These are phyloP conservation scores for Anethum foeniculum DNA, from an alignment of 140 eudicot species.

Conservation along the genomic window DNA sequence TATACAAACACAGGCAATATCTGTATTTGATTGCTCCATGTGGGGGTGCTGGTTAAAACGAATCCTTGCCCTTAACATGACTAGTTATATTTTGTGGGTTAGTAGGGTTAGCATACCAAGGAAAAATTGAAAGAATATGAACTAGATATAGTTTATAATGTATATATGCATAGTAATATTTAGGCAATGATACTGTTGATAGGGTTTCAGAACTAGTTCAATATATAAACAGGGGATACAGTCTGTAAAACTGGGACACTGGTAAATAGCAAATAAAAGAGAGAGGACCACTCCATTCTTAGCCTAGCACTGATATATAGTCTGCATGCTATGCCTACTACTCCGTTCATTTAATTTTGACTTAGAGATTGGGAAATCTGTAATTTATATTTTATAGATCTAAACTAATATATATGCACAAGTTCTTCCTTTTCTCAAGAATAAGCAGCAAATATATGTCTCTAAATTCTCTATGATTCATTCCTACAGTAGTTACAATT, in stretches of 20 bases:
- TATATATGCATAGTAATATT: not conserved
- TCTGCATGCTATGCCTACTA: constrained; percentile 6
- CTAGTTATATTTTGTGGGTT: not conserved
- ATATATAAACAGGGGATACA: not conserved
- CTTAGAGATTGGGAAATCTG: constrained; percentile 2
- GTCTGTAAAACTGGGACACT: not conserved
- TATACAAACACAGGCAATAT: not conserved
- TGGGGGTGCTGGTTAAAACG: not conserved
- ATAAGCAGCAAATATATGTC: no score
- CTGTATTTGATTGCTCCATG: not conserved
- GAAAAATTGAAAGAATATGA: not conserved
- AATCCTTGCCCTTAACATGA: not conserved
- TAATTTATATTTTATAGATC: not conserved
- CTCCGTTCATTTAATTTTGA: not conserved
- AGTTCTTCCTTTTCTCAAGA: not conserved
- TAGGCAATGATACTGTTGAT: not conserved
- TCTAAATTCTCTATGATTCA: no score
- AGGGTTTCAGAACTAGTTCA: constrained; percentile 1
- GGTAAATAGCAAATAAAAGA: not conserved
- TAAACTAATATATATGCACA: not conserved
- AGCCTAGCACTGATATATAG: not conserved
- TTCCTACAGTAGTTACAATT: no score
- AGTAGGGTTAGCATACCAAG: not conserved
- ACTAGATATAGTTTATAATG: not conserved
- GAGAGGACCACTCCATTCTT: constrained; percentile 5